These are phyloP conservation scores for Hypoxylon sp. DNA, from an alignment of 2,329 filamentous ascomycete species.

Conservation along the genomic window DNA sequence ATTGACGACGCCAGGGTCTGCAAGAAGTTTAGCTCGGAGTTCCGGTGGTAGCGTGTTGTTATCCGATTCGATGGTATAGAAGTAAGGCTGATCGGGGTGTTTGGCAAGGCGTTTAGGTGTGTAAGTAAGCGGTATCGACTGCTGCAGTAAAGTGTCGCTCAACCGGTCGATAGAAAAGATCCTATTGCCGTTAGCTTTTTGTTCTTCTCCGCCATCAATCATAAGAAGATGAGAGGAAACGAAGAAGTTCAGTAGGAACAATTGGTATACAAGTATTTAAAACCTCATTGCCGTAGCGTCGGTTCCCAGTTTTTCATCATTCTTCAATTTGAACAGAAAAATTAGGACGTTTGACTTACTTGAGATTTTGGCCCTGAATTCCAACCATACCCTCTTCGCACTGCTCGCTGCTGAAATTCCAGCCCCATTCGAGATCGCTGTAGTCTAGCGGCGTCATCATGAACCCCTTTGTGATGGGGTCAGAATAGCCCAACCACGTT, in stretches of 20 bases:
- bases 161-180: constrained; percentile 93
- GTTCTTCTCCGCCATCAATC: not conserved
- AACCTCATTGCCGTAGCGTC: constrained; percentile 66
- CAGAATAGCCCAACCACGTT: constrained; percentile 95
- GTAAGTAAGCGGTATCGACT: constrained; percentile 85
- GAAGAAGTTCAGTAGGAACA: constrained; percentile 93
- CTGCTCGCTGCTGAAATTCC: constrained; percentile 96
- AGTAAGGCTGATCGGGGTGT: constrained; percentile 86
- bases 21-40: constrained; percentile 76
- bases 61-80: constrained; percentile 94
- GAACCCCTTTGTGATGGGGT: constrained; percentile 85
- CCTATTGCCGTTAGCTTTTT: constrained; percentile 56
- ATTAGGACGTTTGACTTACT: constrained; percentile 62
- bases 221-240: constrained; percentile 19
- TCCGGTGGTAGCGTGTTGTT: constrained; percentile 87
- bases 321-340: constrained; percentile 44
- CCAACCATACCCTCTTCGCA: constrained; percentile 94
- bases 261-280: constrained; percentile 74
- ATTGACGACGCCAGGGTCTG: constrained; percentile 74
- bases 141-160: constrained; percentile 84
- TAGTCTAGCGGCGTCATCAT: constrained; percentile 93
- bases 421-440: constrained; percentile 87
- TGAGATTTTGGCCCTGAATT: constrained; percentile 85
- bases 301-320: constrained; percentile 73
- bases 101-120: constrained; percentile 88